Evolutionary conservation across 441 rosid species (phyloP), one percentile per base, ranked within the genome.

Genomic region (Aquilaria agallochum): DNA sequence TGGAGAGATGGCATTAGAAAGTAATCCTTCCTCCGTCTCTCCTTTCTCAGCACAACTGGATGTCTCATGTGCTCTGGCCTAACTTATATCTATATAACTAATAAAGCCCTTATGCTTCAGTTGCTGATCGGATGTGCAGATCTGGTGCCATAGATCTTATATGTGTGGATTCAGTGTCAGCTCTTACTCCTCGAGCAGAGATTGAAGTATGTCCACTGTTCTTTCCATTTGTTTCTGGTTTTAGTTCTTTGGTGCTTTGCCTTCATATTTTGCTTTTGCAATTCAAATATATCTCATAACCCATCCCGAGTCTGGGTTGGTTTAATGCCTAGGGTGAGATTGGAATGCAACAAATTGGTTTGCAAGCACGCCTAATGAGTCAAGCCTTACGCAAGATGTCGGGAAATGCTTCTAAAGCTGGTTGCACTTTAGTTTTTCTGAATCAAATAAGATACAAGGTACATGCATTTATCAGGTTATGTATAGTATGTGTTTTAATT

Each of bases 361-460:
- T 90, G 80, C 98, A 93, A 80, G 98, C 98, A 50, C 95, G 98
- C 36, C 93, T 90, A 42, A 93, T 93, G 97, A 93, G 98, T 77
- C 98, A 93, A 81, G 98, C 98, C 67, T 74, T 93, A 76, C 97
- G 96, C 66, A 93, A 90, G 81, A 93, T 93, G 98, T 90, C 98
- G 44, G 98, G 98, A 79, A 93, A 93, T 71, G 97, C 97, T 61
- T 93, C 98, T 31, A 93, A 93, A 84, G 98, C 98, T 78, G 90
- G 97, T 46, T 93, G 97, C 61, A 93, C 97, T 12, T 89, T 93
- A 57, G 85, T 93, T 66, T 93, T 93, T 67, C 86, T 93, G 40
- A 88, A 93, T 69, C 97, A 93, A 74, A 93, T 93, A 67, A 73
- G 98, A 87, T 90, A 93, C 67, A 93, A 93, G 96, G 97, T 90